Percentiles rank a stretch among this genome's conserved stretches.
Evolutionary conservation across 2,329 filamentous ascomycete species (phyloP).

Genomic region (Podosphaera fusca): DNA sequence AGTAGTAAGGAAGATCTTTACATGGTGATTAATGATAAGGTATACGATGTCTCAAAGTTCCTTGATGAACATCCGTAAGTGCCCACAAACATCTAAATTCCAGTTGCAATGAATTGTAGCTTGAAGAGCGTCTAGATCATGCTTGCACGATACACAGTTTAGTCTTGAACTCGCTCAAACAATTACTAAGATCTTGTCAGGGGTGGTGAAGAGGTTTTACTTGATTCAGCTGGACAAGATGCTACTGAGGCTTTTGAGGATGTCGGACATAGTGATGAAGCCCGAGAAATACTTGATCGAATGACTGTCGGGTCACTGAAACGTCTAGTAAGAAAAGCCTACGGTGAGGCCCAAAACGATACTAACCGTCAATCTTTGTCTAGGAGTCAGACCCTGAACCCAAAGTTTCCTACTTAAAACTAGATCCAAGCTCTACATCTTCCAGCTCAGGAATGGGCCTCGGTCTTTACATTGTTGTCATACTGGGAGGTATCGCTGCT

Average conservation of each 20-base stretch:
- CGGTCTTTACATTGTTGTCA: conserved; percentile 58
- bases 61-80: conserved; percentile 87
- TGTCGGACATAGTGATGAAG: conserved; percentile 96
- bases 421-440: conserved; percentile 21
- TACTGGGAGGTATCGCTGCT: conserved; percentile 53
- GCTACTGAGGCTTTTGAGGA: conserved; percentile 97
- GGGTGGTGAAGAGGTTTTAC: conserved; percentile 91
- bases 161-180: no score
- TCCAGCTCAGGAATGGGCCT: conserved; percentile 38
- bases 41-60: conserved; percentile 78
- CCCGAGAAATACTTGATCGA: conserved; percentile 71
- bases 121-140: no score
- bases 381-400: conserved; percentile 42
- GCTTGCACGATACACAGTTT: no score
- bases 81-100: background rate
- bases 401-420: conserved; percentile 31
- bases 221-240: conserved; percentile 90
- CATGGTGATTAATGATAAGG: conserved; percentile 84
- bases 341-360: background rate
- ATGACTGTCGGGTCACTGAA: conserved; percentile 57
- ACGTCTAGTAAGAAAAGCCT: conserved; percentile 39
- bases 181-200: conserved; percentile 22
- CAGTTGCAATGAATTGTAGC: no score
- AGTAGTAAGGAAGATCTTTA: conserved; percentile 86
- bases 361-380: conserved; percentile 4